These are phyloP conservation scores for Emergomyces pasteurianus DNA, from an alignment of 2,329 filamentous ascomycete genomes.

Conservation along the genomic window DNA sequence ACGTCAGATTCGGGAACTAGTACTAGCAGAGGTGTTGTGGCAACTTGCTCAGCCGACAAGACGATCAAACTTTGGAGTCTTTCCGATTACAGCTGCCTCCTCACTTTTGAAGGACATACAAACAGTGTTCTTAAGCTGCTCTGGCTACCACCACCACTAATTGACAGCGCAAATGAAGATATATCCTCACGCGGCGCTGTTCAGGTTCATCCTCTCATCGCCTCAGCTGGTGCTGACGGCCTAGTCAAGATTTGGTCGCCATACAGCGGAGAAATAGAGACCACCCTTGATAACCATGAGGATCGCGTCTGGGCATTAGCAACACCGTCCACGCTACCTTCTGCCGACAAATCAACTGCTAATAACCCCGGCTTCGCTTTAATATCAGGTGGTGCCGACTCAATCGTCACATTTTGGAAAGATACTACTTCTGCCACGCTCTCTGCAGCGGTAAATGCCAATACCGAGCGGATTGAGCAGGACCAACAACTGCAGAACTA, in stretches of 20 bases:
- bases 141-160: conserved; percentile 55
- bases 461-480: conserved; percentile 74
- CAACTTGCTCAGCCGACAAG: conserved; percentile 92
- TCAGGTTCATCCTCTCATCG: conserved; percentile 40
- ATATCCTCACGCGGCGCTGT: conserved; percentile 18
- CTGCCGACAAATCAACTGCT: conserved; percentile 20
- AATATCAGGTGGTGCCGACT: conserved; percentile 84
- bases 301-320: conserved; percentile 89
- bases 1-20: conserved; percentile 61
- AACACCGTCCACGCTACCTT: conserved; percentile 41
- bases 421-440: conserved; percentile 79
- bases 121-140: conserved; percentile 90
- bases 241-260: conserved; percentile 95
- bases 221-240: conserved; percentile 83
- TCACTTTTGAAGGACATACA: conserved; percentile 92
- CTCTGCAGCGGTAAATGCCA: conserved; percentile 58
- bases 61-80: conserved; percentile 93
- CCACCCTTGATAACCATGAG: conserved; percentile 91
- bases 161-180: conserved; percentile 23
- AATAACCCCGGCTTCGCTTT: conserved; percentile 50
- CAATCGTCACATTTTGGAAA: conserved; percentile 88
- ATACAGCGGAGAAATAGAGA: conserved; percentile 68
- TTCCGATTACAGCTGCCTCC: conserved; percentile 78
- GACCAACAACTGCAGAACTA: conserved; percentile 92
- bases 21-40: conserved; percentile 62